Evolutionary conservation across 345 rosid species (phyloP).

Genomic region (Brassica incana): DNA sequence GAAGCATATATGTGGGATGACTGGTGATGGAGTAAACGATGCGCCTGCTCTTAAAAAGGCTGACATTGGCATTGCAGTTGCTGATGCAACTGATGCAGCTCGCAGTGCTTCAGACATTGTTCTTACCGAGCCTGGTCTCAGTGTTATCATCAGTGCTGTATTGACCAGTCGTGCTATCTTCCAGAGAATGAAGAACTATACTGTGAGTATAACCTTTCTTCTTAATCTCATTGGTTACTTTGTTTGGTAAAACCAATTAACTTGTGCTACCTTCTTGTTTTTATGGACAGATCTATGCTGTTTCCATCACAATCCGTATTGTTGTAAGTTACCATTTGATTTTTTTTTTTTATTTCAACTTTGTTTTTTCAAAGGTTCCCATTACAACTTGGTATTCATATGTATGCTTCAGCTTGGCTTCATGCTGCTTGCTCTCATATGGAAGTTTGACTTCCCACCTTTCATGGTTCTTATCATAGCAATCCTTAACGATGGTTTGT

Average conservation of each 20-base stretch:
- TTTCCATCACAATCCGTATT: conserved; percentile 97
- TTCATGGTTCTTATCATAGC: conserved; percentile 99
- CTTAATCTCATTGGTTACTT: background rate
- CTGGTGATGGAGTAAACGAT: conserved; percentile 99
- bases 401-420: conserved; percentile 84
- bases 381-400: conserved; percentile 15
- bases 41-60: conserved; percentile 99
- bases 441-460: conserved; percentile 98
- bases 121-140: conserved; percentile 97
- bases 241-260: background rate
- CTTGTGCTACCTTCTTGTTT: conserved; percentile 11
- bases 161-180: conserved; percentile 98
- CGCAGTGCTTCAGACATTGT: conserved; percentile 98
- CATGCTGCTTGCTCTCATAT: conserved; percentile 94
- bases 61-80: conserved; percentile 98
- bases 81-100: conserved; percentile 99
- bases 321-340: conserved; percentile 76
- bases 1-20: conserved; percentile 98
- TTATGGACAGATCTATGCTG: conserved; percentile 83
- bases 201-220: conserved; percentile 48
- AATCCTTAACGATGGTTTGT: conserved; percentile 91
- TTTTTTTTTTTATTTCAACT: no score
- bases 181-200: conserved; percentile 97
- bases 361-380: no score
- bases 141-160: conserved; percentile 98